phyloP scores from a whole-genome alignment of 2,329 filamentous ascomycete genomes.

The Zarea fungicola region DNA sequence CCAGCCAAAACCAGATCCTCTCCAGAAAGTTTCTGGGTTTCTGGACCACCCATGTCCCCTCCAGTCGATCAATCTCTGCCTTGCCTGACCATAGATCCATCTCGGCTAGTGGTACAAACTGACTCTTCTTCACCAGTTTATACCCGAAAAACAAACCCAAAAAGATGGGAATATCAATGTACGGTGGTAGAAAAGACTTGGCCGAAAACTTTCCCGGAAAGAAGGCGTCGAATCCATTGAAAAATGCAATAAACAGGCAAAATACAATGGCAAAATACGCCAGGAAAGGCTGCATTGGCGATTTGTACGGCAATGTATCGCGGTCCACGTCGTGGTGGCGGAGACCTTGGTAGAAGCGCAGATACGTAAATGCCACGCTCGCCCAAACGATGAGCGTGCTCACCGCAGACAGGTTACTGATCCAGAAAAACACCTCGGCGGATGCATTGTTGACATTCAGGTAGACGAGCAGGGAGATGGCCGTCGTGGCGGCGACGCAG shows the following conservation, averaged over 20 bases:
- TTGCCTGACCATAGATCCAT: slow-evolving; percentile 39
- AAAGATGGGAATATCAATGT: slow-evolving; percentile 67
- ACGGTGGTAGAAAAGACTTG: slow-evolving; percentile 58
- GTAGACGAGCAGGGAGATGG: slow-evolving; percentile 60
- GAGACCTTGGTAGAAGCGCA: slow-evolving; percentile 64
- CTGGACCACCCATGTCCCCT: slow-evolving; percentile 31
- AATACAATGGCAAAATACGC: slow-evolving; percentile 59
- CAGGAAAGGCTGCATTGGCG: slow-evolving; percentile 61
- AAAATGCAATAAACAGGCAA: slow-evolving; percentile 61
- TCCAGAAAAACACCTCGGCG: slow-evolving; percentile 58
- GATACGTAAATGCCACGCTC: slow-evolving; percentile 62
- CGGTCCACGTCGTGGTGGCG: slow-evolving; percentile 60
- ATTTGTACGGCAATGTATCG: slow-evolving; percentile 59
- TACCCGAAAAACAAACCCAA: slow-evolving; percentile 55
- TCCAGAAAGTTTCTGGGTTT: slow-evolving; percentile 33
- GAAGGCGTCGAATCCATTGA: slow-evolving; percentile 70
- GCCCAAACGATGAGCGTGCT: slow-evolving; percentile 66
- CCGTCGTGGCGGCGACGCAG: slow-evolving; percentile 34
- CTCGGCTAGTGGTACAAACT: slow-evolving; percentile 31
- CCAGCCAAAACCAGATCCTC: slow-evolving; percentile 37
- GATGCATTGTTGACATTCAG: slow-evolving; percentile 52
- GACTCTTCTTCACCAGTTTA: slow-evolving; percentile 61
- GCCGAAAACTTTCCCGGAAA: slow-evolving; percentile 46
- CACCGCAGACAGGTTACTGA: slow-evolving; percentile 58
- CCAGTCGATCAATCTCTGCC: slow-evolving; percentile 32